Evolutionary conservation across 257 asterid genomes (phyloP).

Genomic region (Coffea canephora): DNA sequence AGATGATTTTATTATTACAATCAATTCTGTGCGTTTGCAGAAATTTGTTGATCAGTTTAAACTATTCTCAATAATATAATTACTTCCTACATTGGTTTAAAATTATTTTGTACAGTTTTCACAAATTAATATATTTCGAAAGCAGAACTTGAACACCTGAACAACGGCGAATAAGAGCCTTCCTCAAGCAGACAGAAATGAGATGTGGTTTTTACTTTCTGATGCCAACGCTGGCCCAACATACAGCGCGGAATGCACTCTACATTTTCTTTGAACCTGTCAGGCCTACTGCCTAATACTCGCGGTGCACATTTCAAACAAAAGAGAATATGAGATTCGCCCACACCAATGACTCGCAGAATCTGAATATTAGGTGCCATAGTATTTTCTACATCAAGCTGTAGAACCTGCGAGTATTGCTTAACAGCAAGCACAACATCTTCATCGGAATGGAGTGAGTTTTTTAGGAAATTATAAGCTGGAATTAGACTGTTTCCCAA

Average conservation of each 20-base stretch:
- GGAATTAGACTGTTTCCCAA: not conserved
- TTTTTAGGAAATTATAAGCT: not conserved
- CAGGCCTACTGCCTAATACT: not conserved
- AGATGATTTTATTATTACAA: no score
- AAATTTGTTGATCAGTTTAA: no score
- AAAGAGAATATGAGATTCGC: not conserved
- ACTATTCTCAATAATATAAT: no score
- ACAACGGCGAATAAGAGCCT: conserved; percentile 20
- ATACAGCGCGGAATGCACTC: no score
- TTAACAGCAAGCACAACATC: not conserved
- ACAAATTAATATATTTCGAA: not conserved
- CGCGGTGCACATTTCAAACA: not conserved
- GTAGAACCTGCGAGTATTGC: not conserved
- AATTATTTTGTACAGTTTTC: no score
- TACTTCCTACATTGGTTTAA: no score
- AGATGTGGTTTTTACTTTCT: not conserved
- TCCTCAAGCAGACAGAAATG: not conserved
- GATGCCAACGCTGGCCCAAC: no score
- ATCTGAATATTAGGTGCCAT: not conserved
- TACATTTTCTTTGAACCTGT: not conserved
- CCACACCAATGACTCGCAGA: not conserved
- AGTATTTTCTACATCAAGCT: not conserved
- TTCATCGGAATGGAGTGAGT: not conserved
- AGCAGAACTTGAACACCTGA: conserved; percentile 25
- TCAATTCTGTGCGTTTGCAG: no score